Conservation (phyloP, 352 stramenopile species). For the Albugo laibachii region DNA sequence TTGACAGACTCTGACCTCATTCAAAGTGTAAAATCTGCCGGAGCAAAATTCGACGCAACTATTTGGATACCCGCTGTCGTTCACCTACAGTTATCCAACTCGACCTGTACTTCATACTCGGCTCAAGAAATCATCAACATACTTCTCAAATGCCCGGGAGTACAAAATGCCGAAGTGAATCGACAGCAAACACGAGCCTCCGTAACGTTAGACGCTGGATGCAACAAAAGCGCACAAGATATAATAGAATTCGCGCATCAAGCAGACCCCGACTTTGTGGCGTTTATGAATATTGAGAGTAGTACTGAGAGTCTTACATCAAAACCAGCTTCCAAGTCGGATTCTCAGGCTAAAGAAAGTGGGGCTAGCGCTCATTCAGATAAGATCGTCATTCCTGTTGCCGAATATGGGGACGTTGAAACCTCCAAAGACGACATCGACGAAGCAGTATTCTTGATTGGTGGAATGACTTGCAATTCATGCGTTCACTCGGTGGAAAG, state of each 20-base stretch:
- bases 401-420: neutral
- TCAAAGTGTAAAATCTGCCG: slow-evolving; percentile 19
- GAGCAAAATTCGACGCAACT: slow-evolving; percentile 43
- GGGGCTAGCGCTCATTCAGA: neutral
- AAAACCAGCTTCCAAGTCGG: neutral
- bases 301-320: neutral
- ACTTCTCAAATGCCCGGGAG: neutral
- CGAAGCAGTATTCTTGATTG: slow-evolving; percentile 42
- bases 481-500: slow-evolving; percentile 82
- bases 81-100: neutral
- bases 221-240: neutral
- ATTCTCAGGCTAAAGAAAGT: neutral
- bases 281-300: neutral
- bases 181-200: too few species aligned
- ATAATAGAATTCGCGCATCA: neutral
- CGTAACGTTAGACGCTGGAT: neutral
- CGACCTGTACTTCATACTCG: neutral
- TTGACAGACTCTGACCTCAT: slow-evolving; percentile 45
- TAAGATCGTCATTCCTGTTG: slow-evolving; percentile 18
- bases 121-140: neutral
- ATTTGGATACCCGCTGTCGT: slow-evolving; percentile 6
- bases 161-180: too few species aligned
- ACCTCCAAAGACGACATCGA: slow-evolving; percentile 21
- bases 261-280: neutral
- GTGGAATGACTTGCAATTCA: slow-evolving; percentile 85